A percentile compares a stretch with the other conserved stretches of the same genome.
phyloP scores from a whole-genome alignment of 1,284 basidiomycete species.

The Puccinia brachypodii region DNA sequence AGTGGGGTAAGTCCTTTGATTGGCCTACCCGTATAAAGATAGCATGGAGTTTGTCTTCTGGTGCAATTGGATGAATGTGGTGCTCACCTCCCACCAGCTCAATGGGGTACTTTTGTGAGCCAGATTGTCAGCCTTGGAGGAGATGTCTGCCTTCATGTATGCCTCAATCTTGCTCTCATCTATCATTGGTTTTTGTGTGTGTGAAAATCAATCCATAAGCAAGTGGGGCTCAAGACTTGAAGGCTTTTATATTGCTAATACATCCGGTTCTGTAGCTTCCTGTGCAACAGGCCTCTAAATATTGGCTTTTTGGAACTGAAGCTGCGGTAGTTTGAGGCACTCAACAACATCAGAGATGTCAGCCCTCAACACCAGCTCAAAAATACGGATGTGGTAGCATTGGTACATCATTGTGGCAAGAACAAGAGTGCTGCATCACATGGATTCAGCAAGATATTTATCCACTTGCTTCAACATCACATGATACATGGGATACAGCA shows the following conservation, averaged over 20 bases:
- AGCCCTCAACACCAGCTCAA: background rate
- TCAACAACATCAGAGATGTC: background rate
- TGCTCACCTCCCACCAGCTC: background rate
- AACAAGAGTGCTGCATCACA: background rate
- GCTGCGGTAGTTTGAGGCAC: background rate
- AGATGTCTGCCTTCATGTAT: background rate
- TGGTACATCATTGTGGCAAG: background rate
- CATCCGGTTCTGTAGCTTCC: background rate
- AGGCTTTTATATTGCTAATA: background rate
- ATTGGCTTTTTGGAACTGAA: background rate
- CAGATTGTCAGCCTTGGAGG: background rate
- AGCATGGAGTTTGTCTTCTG: too few species aligned
- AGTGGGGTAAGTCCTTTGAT: background rate
- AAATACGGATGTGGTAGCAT: background rate
- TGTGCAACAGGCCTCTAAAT: background rate
- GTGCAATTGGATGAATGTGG: too few species aligned
- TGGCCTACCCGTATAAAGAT: too few species aligned
- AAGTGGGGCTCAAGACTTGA: background rate
- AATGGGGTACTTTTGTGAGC: background rate
- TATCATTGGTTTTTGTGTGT: background rate
- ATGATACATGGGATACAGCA: constrained; percentile 1
- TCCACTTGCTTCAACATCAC: background rate
- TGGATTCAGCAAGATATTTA: background rate
- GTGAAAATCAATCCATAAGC: background rate
- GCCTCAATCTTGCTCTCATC: background rate